These are phyloP conservation scores for Penicillium sp. DNA, from an alignment of 2,329 filamentous ascomycete species.

Conservation along the genomic window DNA sequence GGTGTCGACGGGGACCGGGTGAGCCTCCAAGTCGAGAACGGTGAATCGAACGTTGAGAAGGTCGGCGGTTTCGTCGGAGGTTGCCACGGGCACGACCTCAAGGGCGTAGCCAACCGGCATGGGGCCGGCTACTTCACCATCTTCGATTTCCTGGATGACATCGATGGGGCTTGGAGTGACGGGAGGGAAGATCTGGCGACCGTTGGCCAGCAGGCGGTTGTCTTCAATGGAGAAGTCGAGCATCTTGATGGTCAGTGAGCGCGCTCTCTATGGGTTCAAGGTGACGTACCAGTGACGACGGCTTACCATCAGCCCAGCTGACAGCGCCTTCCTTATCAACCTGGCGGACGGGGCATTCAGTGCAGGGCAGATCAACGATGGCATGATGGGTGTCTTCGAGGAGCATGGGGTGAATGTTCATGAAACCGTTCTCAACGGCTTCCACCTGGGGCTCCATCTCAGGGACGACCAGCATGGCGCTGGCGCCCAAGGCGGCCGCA, in stretches of 20 bases:
- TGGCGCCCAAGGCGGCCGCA: conserved; percentile 35
- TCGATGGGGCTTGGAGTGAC: conserved; percentile 30
- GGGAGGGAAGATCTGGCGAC: conserved; percentile 40
- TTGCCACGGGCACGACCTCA: conserved; percentile 36
- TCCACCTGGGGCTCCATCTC: conserved; percentile 29
- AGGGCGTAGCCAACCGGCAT: conserved; percentile 45
- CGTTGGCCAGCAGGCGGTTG: conserved; percentile 37
- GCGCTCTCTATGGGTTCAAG: background rate
- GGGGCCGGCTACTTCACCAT: conserved; percentile 38
- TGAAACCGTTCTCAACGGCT: conserved; percentile 23
- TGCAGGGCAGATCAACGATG: conserved; percentile 35
- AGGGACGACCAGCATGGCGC: conserved; percentile 40
- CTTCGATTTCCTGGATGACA: conserved; percentile 35
- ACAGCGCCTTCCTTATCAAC: conserved; percentile 27
- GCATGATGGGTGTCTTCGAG: conserved; percentile 27
- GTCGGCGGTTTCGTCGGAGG: conserved; percentile 33
- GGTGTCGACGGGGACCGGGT: conserved; percentile 46
- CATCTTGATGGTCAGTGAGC: conserved; percentile 22
- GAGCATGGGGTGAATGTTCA: conserved; percentile 26
- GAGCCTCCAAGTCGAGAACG: conserved; percentile 43
- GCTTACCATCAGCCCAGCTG: conserved; percentile 35
- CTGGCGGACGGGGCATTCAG: conserved; percentile 41
- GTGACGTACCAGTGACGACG: conserved; percentile 37
- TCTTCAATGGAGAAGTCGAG: conserved; percentile 39
- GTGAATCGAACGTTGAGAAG: conserved; percentile 45